Evolutionary conservation across 1,284 basidiomycete genomes (phyloP).

Genomic region (Leccinum pachyderme): DNA sequence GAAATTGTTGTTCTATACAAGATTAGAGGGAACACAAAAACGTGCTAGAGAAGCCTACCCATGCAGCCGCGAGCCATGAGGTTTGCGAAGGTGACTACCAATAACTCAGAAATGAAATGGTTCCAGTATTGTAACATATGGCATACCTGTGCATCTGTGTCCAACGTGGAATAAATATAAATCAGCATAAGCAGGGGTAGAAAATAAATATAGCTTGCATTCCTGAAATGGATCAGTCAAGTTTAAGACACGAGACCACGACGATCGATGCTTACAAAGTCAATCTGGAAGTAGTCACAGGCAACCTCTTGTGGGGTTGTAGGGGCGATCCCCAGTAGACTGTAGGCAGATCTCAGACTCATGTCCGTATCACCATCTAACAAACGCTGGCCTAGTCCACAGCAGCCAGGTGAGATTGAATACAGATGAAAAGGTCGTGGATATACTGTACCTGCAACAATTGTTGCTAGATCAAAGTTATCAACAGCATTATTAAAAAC

Average conservation of each 20-base stretch:
- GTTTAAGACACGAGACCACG: background rate
- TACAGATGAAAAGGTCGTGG: background rate
- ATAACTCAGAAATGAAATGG: background rate
- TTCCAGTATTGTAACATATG: background rate
- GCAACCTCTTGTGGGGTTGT: slow-evolving; percentile 43
- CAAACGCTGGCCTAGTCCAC: slow-evolving; percentile 41
- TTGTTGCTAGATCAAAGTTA: slow-evolving; percentile 41
- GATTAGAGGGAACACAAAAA: slow-evolving; percentile 10
- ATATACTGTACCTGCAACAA: slow-evolving; percentile 44
- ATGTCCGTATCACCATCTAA: slow-evolving; percentile 44
- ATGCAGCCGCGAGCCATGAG: slow-evolving; percentile 59
- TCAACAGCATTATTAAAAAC: slow-evolving; percentile 42
- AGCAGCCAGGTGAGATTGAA: background rate
- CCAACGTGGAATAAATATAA: background rate
- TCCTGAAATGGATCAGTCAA: slow-evolving; percentile 15
- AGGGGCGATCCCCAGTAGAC: slow-evolving; percentile 43
- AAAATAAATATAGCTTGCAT: slow-evolving; percentile 19
- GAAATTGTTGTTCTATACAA: slow-evolving; percentile 56
- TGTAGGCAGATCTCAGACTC: slow-evolving; percentile 48
- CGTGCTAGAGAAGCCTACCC: slow-evolving; percentile 39
- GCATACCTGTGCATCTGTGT: slow-evolving; percentile 27
- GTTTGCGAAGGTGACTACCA: slow-evolving; percentile 57
- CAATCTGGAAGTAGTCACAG: slow-evolving; percentile 54
- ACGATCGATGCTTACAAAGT: slow-evolving; percentile 26
- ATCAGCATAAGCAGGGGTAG: slow-evolving; percentile 8